Percentiles rank a stretch among this genome's conserved stretches.
Conservation (phyloP, 2,329 filamentous ascomycete genomes). For the Pleoardoris graminearum region DNA sequence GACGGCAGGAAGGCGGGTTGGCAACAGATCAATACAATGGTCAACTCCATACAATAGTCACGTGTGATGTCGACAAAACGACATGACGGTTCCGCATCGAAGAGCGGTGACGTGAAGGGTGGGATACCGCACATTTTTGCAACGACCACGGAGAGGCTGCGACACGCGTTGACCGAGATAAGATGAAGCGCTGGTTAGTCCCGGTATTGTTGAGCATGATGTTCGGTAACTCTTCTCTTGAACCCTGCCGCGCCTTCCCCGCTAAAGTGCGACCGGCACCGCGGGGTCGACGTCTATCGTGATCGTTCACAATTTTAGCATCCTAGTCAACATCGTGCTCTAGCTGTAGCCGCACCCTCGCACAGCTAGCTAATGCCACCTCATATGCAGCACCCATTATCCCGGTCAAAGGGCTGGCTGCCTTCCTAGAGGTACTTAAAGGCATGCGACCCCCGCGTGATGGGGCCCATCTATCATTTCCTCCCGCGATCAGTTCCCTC, state of each 20-base stretch:
- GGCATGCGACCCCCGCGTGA: neutral
- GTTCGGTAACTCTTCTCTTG: conserved; percentile 24
- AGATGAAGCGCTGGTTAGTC: neutral
- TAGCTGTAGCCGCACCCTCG: conserved; percentile 19
- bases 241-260: conserved; percentile 11
- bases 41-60: conserved; percentile 17
- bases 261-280: conserved; percentile 20
- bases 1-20: too few relatives aligned
- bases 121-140: conserved; percentile 46
- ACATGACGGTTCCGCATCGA: too few relatives aligned
- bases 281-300: conserved; percentile 26
- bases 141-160: conserved; percentile 35
- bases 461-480: neutral
- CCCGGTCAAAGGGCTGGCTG: neutral
- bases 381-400: neutral
- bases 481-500: conserved; percentile 2
- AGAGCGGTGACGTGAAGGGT: conserved; percentile 33
- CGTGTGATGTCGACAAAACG: conserved; percentile 34
- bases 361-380: conserved; percentile 17
- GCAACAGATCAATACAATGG: too few relatives aligned
- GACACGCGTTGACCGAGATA: neutral
- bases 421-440: neutral
- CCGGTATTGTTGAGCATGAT: neutral
- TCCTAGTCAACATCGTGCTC: conserved; percentile 19
- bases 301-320: conserved; percentile 26